Percentiles rank a stretch among this genome's conserved stretches.
phyloP scores from a whole-genome alignment of 192 early-diverging fungal species.

The Spinellus fusiger region DNA sequence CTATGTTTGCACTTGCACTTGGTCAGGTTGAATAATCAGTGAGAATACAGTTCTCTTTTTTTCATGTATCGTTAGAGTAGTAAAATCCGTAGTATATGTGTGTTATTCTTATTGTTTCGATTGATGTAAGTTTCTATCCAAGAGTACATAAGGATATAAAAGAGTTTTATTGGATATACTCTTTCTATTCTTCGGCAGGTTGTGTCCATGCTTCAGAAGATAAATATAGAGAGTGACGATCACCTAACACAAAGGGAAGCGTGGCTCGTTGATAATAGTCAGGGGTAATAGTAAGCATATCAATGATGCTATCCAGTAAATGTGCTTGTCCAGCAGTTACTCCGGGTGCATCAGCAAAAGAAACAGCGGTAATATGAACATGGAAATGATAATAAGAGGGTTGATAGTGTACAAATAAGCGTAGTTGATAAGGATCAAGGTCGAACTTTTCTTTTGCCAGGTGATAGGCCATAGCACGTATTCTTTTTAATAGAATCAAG shows the following conservation, averaged over 20 bases:
- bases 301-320: conserved; percentile 61
- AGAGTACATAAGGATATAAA: too few species aligned
- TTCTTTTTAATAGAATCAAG: conserved; percentile 56
- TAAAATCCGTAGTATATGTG: too few species aligned
- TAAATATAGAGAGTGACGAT: conserved; percentile 22
- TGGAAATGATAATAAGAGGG: conserved; percentile 83
- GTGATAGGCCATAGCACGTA: conserved; percentile 42
- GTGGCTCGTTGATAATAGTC: conserved; percentile 64
- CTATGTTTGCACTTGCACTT: too few species aligned
- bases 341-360: conserved; percentile 46
- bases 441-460: conserved; percentile 41
- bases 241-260: conserved; percentile 55
- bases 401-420: conserved; percentile 75
- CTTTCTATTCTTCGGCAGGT: neutral
- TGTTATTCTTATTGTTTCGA: too few species aligned
- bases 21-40: too few species aligned
- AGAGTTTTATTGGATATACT: too few species aligned
- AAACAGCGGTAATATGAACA: conserved; percentile 67
- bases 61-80: too few species aligned
- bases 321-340: conserved; percentile 61
- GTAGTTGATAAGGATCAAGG: conserved; percentile 50
- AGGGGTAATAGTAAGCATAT: conserved; percentile 11
- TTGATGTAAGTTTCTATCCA: too few species aligned
- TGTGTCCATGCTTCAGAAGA: neutral
- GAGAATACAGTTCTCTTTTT: too few species aligned